These are phyloP conservation scores for Monosporascus sp. DNA, from an alignment of 2,329 filamentous ascomycete genomes.

Conservation along the genomic window DNA sequence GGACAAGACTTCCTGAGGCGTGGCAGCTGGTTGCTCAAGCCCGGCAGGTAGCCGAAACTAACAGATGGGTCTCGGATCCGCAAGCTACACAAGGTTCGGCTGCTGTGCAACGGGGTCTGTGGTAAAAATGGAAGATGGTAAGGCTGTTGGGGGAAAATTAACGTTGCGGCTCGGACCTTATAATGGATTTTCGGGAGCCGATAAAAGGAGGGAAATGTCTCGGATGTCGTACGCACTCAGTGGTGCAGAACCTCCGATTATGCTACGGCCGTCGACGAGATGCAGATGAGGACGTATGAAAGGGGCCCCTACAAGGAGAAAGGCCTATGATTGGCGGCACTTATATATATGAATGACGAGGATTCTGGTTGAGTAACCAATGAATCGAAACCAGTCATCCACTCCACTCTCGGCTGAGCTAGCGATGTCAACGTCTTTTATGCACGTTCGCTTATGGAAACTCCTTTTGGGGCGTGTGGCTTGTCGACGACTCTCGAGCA, in stretches of 20 bases:
- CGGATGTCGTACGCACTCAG: neutral
- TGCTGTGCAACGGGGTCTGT: neutral
- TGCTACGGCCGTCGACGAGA: neutral
- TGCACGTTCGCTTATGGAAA: conserved; percentile 4
- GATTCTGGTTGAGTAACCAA: neutral
- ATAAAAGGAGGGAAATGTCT: neutral
- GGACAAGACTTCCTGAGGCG: neutral
- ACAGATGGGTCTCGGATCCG: neutral
- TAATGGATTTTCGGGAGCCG: neutral
- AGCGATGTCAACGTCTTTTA: neutral
- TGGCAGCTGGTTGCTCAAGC: neutral
- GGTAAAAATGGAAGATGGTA: neutral
- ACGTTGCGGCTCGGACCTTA: neutral
- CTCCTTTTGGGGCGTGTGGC: neutral
- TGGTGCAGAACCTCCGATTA: neutral
- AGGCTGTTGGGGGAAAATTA: neutral
- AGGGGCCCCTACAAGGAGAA: neutral
- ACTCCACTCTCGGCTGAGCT: neutral
- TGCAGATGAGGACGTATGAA: neutral
- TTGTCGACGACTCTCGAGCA: neutral
- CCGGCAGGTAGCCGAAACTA: neutral
- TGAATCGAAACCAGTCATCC: neutral
- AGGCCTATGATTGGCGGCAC: neutral
- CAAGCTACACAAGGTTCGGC: neutral
- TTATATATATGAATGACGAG: neutral